phyloP scores from a whole-genome alignment of 164 flowering plant species.

The Liquidambar formosana region DNA sequence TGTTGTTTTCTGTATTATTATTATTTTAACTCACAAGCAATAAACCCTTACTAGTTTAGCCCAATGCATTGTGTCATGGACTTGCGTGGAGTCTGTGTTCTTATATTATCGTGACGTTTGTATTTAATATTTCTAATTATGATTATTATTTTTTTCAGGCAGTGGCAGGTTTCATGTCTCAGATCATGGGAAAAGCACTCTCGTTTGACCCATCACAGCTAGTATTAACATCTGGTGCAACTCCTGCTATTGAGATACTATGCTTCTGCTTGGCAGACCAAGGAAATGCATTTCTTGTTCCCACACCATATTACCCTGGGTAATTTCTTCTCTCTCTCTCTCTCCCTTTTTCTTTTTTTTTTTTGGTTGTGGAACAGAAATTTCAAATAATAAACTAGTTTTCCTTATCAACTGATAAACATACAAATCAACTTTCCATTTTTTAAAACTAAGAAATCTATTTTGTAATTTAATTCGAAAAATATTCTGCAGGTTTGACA shows the following conservation, averaged over 20 bases:
- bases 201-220: constrained; percentile 49
- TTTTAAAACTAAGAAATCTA: not conserved
- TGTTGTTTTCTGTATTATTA: too few species aligned
- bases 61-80: too few species aligned
- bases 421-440: not conserved
- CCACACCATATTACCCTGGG: constrained; percentile 82
- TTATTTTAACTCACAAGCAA: too few species aligned
- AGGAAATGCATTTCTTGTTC: constrained; percentile 70
- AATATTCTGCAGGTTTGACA: constrained; percentile 60
- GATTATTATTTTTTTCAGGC: constrained; percentile 35
- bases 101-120: too few species aligned
- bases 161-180: constrained; percentile 60
- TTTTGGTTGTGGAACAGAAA: too few species aligned
- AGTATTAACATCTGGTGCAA: constrained; percentile 61
- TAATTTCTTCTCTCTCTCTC: constrained; percentile 13
- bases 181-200: constrained; percentile 36
- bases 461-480: constrained; percentile 10
- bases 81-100: too few species aligned
- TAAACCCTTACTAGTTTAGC: too few species aligned
- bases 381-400: not conserved
- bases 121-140: too few species aligned
- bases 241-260: constrained; percentile 60
- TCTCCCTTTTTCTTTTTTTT: not conserved
- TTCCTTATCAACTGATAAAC: not conserved
- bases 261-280: constrained; percentile 68